These are phyloP conservation scores for Aureobasidium sp. DNA, from an alignment of 2,329 filamentous ascomycete species.

Conservation along the genomic window DNA sequence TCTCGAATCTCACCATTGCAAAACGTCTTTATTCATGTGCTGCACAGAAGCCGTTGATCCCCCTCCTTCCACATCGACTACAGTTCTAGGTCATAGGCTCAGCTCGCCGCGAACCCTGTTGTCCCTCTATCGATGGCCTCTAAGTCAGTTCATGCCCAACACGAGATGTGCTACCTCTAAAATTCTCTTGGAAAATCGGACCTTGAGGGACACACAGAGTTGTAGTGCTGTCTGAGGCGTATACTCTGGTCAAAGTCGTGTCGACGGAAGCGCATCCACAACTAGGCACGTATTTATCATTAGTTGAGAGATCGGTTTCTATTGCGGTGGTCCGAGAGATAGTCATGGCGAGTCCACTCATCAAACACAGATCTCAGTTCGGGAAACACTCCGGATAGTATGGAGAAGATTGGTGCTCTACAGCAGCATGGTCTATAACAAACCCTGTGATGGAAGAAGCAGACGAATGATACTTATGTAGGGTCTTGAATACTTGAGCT, in stretches of 20 bases:
- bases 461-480: too few relatives aligned
- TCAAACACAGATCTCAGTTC: background rate
- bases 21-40: conserved; percentile 6
- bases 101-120: conserved; percentile 11
- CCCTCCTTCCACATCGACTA: too few relatives aligned
- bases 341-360: background rate
- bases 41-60: background rate
- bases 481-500: background rate
- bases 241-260: too few relatives aligned
- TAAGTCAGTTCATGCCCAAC: background rate
- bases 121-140: background rate
- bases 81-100: background rate
- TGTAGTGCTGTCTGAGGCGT: too few relatives aligned
- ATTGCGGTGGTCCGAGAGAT: background rate
- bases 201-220: too few relatives aligned
- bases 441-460: background rate
- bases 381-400: background rate
- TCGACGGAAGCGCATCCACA: too few relatives aligned
- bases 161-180: background rate
- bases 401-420: too few relatives aligned
- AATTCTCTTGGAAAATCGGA: too few relatives aligned
- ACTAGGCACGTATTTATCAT: background rate
- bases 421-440: background rate
- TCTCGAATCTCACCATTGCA: background rate
- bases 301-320: background rate